Percentiles rank a stretch among this genome's conserved stretches.
These are phyloP conservation scores for Saccharomyces jurei DNA, from an alignment of 805 yeast species.

Conservation along the genomic window DNA sequence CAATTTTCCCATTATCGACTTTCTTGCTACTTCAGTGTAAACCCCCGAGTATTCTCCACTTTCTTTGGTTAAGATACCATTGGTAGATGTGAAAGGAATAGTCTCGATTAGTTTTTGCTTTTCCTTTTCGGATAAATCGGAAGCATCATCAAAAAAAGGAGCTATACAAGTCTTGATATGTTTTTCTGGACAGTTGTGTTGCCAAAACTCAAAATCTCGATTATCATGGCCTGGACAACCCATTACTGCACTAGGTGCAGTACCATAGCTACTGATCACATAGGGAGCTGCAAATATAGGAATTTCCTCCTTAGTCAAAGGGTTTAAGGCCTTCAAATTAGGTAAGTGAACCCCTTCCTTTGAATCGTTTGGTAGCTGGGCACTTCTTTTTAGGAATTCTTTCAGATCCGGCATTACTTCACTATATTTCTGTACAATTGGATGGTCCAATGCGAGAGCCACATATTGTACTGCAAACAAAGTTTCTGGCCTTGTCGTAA, in stretches of 20 bases:
- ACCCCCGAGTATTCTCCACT: conserved; percentile 47
- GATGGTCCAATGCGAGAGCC: conserved; percentile 70
- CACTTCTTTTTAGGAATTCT: conserved; percentile 37
- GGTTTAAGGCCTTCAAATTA: conserved; percentile 43
- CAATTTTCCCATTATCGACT: conserved; percentile 38
- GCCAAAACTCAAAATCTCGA: conserved; percentile 81
- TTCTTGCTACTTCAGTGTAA: conserved; percentile 42
- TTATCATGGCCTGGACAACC: conserved; percentile 94
- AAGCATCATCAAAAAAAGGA: conserved; percentile 21
- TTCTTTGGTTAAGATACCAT: conserved; percentile 42
- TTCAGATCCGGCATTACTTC: conserved; percentile 34
- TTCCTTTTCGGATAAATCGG: background rate
- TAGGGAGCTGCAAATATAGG: conserved; percentile 90
- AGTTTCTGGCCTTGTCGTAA: conserved; percentile 89
- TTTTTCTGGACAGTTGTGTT: conserved; percentile 41
- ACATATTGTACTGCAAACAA: conserved; percentile 73
- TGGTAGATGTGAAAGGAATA: conserved; percentile 33
- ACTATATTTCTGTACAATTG: conserved; percentile 40
- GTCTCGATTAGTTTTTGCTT: conserved; percentile 5
- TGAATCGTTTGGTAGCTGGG: conserved; percentile 37
- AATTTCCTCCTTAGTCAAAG: conserved; percentile 41
- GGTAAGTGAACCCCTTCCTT: conserved; percentile 53
- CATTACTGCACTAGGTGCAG: conserved; percentile 80
- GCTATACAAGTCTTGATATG: conserved; percentile 41
- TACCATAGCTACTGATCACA: conserved; percentile 72